Base-by-base conservation (phyloP, 305 asterid species). In the Euphrasia arctica region DNA sequence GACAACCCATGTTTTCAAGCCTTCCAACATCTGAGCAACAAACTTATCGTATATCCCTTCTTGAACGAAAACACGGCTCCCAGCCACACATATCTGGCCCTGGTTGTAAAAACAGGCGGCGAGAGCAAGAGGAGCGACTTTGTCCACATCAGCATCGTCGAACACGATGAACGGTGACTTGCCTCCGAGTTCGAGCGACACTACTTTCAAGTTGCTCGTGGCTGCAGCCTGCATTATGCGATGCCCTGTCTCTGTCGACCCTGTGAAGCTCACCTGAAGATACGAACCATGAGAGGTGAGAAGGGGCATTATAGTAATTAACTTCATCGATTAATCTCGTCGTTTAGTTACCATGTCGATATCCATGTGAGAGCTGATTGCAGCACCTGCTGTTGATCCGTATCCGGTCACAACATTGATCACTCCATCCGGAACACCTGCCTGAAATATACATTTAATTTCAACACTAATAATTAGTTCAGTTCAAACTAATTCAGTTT, bases 341-440 rank as follows among this genome's bases (percentile, higher is more conserved):
- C 15, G 14, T 4, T 50, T 14, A 50, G 9, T 60, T 34, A 58
- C 48, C 82, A 77, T 80, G 81, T 88, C 96, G 31, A 88, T 80
- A 69, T 85, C 96, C 91, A 83, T 85, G 59, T 88, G 96, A 41
- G 89, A 80, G 65, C 81, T 76, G 22, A 88, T 77, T 55, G 96
- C 94, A 14, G 94, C 86, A 55, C 96, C 96, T 27, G 77, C 89
- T 0, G 72, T 79, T 5, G 83, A 48, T 66, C 96, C 94, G 58
- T 49, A 80, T 28, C 96, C 96, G 0, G 85, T 74, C 42, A 88
- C 77, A 4, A 88, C 79, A 36, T 88, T 88, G 58, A 88, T 52
- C 52, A 88, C 96, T 13, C 96, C 96, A 55, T 83, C 85, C 0
- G 96, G 96, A 34, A 88, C 76, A 36, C 96, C 96, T 5, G 94